Evolutionary conservation across 164 flowering plant species (phyloP).

Genomic region (Tetrastigma voinierianum): DNA sequence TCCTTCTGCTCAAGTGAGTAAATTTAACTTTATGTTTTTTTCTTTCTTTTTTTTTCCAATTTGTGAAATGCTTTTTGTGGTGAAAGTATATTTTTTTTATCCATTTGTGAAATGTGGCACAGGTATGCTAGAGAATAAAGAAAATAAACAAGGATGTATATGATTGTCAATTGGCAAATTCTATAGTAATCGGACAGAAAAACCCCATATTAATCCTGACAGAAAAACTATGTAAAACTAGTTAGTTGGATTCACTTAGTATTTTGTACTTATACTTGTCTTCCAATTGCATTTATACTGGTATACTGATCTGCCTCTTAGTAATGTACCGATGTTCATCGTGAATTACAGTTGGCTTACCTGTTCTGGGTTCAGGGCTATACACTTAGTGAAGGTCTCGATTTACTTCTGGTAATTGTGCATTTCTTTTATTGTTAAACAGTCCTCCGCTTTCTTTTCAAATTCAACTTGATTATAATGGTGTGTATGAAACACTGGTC

Average conservation of each 20-base stretch:
- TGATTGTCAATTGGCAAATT: background rate
- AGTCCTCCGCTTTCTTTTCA: background rate
- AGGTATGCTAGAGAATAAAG: background rate
- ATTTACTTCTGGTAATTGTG: conserved; percentile 50
- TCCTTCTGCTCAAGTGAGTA: background rate
- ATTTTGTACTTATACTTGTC: background rate
- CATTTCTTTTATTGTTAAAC: background rate
- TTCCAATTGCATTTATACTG: background rate
- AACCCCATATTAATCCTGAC: background rate
- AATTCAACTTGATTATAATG: background rate
- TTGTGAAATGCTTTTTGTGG: background rate
- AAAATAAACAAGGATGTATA: background rate
- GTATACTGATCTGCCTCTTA: background rate
- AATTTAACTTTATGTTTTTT: too few relatives aligned
- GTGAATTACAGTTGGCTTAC: conserved; percentile 73
- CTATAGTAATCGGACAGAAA: too few relatives aligned
- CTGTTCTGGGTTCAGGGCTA: conserved; percentile 97
- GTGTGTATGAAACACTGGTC: background rate
- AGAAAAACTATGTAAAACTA: background rate
- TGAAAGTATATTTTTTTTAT: background rate
- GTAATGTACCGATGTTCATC: background rate
- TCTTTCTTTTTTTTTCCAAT: background rate
- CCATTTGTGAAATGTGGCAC: background rate
- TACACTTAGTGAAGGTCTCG: conserved; percentile 59
- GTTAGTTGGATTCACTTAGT: background rate